These are phyloP conservation scores for Coemansia sp. DNA, from an alignment of 192 early-diverging fungal species.

Conservation along the genomic window DNA sequence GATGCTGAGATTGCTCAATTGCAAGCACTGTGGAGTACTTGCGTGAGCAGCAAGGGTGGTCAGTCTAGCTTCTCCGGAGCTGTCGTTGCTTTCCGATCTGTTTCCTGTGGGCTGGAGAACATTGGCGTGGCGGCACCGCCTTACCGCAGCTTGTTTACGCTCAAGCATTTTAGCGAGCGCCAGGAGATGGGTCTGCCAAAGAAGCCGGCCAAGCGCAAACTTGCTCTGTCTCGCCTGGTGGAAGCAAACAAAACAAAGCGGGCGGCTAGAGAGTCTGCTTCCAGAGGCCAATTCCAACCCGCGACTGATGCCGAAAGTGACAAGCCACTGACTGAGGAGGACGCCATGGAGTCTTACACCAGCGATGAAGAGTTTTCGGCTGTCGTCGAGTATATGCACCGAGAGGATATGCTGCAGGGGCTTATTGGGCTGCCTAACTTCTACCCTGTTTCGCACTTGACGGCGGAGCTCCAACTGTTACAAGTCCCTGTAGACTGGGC, in stretches of 20 bases:
- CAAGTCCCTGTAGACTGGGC: slow-evolving; percentile 36
- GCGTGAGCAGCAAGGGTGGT: background rate
- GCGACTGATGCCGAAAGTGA: slow-evolving; percentile 9
- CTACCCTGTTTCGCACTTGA: slow-evolving; percentile 17
- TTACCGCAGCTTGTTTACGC: slow-evolving; percentile 24
- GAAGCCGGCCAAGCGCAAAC: slow-evolving; percentile 15
- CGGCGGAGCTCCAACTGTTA: slow-evolving; percentile 38
- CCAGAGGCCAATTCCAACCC: background rate
- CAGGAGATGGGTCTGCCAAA: slow-evolving; percentile 7
- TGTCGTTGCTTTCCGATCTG: slow-evolving; percentile 31
- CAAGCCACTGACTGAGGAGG: background rate
- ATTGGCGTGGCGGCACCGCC: slow-evolving; percentile 33
- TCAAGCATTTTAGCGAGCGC: slow-evolving; percentile 19
- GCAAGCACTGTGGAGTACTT: slow-evolving; percentile 14
- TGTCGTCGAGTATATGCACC: slow-evolving; percentile 8
- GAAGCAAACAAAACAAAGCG: slow-evolving; percentile 7
- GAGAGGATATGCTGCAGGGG: slow-evolving; percentile 1
- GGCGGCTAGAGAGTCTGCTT: background rate
- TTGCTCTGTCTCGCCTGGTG: slow-evolving; percentile 4
- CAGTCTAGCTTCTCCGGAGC: background rate
- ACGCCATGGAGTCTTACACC: slow-evolving; percentile 4
- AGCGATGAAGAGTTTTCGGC: slow-evolving; percentile 4
- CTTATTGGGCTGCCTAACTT: slow-evolving; percentile 21
- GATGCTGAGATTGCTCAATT: slow-evolving; percentile 12
- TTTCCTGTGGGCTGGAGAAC: slow-evolving; percentile 32